phyloP scores from a whole-genome alignment of 345 rosid species.

The Citrus unshiu region DNA sequence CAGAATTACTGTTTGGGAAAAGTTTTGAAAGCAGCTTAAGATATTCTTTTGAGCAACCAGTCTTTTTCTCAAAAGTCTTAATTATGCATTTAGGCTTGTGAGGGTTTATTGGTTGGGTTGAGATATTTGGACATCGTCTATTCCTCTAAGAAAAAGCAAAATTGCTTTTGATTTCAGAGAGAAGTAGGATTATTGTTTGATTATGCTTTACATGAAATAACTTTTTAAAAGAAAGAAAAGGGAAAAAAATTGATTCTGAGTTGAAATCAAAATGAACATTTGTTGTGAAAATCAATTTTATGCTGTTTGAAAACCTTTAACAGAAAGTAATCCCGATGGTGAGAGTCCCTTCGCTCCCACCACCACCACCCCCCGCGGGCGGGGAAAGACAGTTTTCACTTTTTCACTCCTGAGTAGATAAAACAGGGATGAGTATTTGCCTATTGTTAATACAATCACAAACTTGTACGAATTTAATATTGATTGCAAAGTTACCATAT shows the following conservation, averaged over 20 bases:
- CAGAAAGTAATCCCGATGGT: neutral
- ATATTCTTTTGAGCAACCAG: neutral
- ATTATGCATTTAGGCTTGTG: neutral
- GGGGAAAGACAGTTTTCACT: neutral
- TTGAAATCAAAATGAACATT: neutral
- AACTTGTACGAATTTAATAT: neutral
- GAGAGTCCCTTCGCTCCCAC: neutral
- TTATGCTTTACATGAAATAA: neutral
- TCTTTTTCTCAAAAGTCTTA: neutral
- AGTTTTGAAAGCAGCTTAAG: neutral
- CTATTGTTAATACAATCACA: neutral
- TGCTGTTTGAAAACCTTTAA: neutral
- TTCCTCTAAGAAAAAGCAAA: neutral
- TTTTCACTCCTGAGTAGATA: neutral
- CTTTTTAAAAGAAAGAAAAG: neutral
- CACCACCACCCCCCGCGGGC: too few relatives aligned
- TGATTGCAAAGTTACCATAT: neutral
- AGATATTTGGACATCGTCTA: neutral
- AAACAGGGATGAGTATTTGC: neutral
- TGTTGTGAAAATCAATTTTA: neutral
- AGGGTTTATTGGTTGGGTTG: neutral
- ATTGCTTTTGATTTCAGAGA: neutral
- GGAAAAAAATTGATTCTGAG: neutral
- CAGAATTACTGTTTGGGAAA: neutral
- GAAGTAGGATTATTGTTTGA: neutral